Evolutionary conservation across 1,284 basidiomycete species (phyloP).

Genomic region (Ustilago xerochloae): DNA sequence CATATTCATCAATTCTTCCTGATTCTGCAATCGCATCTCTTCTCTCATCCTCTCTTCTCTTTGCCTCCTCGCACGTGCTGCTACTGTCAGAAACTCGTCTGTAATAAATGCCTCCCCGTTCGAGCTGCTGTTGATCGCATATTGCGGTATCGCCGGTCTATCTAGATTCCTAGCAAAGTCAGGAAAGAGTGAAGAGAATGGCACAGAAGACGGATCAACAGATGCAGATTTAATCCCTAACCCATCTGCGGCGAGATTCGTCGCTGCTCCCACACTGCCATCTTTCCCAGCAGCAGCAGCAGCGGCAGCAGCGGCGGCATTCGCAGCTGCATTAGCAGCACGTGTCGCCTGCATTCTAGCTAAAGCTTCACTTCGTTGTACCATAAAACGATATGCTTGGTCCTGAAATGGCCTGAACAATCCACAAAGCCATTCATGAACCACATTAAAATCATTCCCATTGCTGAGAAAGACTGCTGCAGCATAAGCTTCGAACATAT

Average conservation of each 20-base stretch:
- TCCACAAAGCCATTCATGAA: constrained; percentile 39
- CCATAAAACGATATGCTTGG: constrained; percentile 51
- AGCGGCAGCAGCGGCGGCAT: constrained; percentile 4
- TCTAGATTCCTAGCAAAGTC: constrained; percentile 12
- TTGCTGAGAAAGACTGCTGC: constrained; percentile 45
- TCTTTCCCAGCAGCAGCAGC: not conserved
- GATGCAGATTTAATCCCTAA: constrained; percentile 22
- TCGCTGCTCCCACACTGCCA: not conserved
- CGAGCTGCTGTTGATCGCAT: constrained; percentile 10
- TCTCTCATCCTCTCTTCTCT: constrained; percentile 33
- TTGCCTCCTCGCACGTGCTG: constrained; percentile 32
- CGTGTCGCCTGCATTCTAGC: constrained; percentile 23
- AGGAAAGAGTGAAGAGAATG: constrained; percentile 29
- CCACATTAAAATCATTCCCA: constrained; percentile 39
- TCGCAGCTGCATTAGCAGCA: constrained; percentile 17
- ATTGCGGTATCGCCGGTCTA: constrained; percentile 3
- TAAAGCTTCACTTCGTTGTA: constrained; percentile 35
- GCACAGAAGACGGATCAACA: constrained; percentile 20
- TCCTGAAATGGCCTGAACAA: constrained; percentile 49
- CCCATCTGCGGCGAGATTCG: constrained; percentile 23
- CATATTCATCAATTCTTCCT: constrained; percentile 47
- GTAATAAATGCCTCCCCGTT: constrained; percentile 27
- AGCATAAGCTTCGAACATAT: constrained; percentile 53
- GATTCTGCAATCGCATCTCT: constrained; percentile 21
- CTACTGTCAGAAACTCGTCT: constrained; percentile 47